phyloP scores from a whole-genome alignment of 2,329 filamentous ascomycete species.

The Fusarium dlaminii region DNA sequence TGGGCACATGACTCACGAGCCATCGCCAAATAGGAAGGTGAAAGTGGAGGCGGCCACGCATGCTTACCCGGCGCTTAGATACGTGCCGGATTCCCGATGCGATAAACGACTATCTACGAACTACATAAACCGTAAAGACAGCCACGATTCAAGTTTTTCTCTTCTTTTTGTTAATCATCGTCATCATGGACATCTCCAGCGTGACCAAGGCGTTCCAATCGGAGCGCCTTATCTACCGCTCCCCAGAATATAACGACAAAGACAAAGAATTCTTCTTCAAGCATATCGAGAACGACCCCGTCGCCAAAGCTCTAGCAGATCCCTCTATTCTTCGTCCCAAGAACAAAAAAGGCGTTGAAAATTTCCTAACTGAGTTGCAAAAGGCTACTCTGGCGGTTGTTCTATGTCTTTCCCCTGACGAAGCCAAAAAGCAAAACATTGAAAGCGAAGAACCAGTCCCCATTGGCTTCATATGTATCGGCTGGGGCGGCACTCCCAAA shows the following conservation, averaged over 20 bases:
- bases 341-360: background rate
- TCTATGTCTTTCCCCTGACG: background rate
- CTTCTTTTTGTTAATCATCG: background rate
- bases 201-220: constrained; percentile 15
- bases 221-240: constrained; percentile 26
- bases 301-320: constrained; percentile 5
- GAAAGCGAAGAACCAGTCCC: background rate
- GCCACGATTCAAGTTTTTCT: background rate
- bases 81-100: background rate
- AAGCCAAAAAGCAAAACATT: background rate
- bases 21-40: constrained; percentile 3
- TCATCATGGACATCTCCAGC: constrained; percentile 1
- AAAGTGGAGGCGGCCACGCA: background rate
- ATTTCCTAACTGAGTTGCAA: background rate
- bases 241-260: constrained; percentile 13
- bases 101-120: background rate
- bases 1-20: background rate
- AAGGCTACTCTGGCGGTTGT: constrained; percentile 4
- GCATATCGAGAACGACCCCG: constrained; percentile 13
- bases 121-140: background rate
- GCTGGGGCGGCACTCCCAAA: background rate
- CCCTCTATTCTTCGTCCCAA: background rate
- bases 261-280: constrained; percentile 20
- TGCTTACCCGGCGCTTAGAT: background rate
- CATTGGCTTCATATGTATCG: constrained; percentile 18